Percentiles rank a stretch among this genome's conserved stretches.
Evolutionary conservation across 2,329 filamentous ascomycete genomes (phyloP).

Genomic region (Trichophyton simii): DNA sequence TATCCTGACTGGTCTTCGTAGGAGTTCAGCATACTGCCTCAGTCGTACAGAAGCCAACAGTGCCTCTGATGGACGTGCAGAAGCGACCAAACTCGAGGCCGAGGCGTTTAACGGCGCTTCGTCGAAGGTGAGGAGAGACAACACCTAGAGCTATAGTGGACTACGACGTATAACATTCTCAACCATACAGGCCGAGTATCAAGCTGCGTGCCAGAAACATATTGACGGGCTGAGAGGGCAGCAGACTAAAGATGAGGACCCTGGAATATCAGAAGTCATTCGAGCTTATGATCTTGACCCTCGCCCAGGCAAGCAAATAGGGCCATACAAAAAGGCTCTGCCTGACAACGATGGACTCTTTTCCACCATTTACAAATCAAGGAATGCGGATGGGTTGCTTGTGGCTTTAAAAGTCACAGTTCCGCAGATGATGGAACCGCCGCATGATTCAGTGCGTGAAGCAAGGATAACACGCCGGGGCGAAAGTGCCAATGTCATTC

Average conservation of each 20-base stretch:
- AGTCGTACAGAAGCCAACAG: constrained; percentile 31
- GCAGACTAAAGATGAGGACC: constrained; percentile 13
- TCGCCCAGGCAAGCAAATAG: constrained; percentile 34
- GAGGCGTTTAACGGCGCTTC: constrained; percentile 27
- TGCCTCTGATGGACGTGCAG: constrained; percentile 38
- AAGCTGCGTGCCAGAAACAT: constrained; percentile 30
- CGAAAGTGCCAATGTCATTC: constrained; percentile 37
- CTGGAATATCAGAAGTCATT: constrained; percentile 16
- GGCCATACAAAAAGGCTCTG: constrained; percentile 44
- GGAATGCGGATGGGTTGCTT: constrained; percentile 30
- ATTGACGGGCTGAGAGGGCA: constrained; percentile 18
- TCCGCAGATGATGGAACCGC: constrained; percentile 57
- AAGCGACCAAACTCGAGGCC: constrained; percentile 53
- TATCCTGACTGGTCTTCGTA: constrained; percentile 5
- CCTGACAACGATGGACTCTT: constrained; percentile 58
- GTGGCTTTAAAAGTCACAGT: constrained; percentile 79
- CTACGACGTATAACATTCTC: not conserved
- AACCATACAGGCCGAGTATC: constrained; percentile 44
- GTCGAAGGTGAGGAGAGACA: constrained; percentile 24
- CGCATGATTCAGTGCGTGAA: constrained; percentile 73
- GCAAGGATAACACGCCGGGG: constrained; percentile 52
- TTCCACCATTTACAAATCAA: constrained; percentile 67
- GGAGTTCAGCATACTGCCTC: constrained; percentile 34
- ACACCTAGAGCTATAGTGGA: not conserved
- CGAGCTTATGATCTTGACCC: constrained; percentile 17